Percentiles rank a stretch among this genome's conserved stretches.
Conservation (phyloP, 2,329 filamentous ascomycete genomes). For the Ophiosphaerella korrae region DNA sequence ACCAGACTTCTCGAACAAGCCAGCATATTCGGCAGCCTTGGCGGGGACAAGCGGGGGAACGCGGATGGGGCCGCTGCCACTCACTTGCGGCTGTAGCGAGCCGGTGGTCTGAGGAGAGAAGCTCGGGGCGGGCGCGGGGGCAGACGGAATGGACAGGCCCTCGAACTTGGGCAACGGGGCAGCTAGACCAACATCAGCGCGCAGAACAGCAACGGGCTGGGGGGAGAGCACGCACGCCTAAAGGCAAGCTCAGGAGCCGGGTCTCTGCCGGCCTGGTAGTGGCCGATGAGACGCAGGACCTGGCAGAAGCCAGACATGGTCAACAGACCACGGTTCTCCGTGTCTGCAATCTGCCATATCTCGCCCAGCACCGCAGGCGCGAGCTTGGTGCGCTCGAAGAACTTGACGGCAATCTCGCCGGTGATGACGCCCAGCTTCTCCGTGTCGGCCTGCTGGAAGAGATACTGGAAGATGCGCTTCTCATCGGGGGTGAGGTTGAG, state of each 20-base stretch:
- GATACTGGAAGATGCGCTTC: slow-evolving; percentile 89
- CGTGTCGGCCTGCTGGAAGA: slow-evolving; percentile 91
- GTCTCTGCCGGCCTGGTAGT: slow-evolving; percentile 86
- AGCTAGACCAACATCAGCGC: slow-evolving; percentile 50
- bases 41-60: slow-evolving; percentile 88
- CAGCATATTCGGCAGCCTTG: slow-evolving; percentile 85
- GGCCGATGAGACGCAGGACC: slow-evolving; percentile 90
- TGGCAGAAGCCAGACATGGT: slow-evolving; percentile 92
- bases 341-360: slow-evolving; percentile 99
- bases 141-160: slow-evolving; percentile 63
- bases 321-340: slow-evolving; percentile 91
- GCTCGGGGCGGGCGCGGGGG: slow-evolving; percentile 57
- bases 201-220: background rate
- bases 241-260: slow-evolving; percentile 82
- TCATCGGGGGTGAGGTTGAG: slow-evolving; percentile 89
- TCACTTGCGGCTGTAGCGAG: slow-evolving; percentile 45
- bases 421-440: slow-evolving; percentile 93
- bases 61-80: slow-evolving; percentile 68
- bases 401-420: slow-evolving; percentile 93
- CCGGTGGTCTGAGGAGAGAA: slow-evolving; percentile 48
- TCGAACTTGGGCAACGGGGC: slow-evolving; percentile 94
- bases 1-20: slow-evolving; percentile 88
- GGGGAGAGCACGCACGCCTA: slow-evolving; percentile 60
- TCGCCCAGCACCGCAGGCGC: slow-evolving; percentile 84
- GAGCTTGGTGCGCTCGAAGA: slow-evolving; percentile 95